phyloP scores from a whole-genome alignment of 1,284 basidiomycete species.

The Ganoderma lingzhi region DNA sequence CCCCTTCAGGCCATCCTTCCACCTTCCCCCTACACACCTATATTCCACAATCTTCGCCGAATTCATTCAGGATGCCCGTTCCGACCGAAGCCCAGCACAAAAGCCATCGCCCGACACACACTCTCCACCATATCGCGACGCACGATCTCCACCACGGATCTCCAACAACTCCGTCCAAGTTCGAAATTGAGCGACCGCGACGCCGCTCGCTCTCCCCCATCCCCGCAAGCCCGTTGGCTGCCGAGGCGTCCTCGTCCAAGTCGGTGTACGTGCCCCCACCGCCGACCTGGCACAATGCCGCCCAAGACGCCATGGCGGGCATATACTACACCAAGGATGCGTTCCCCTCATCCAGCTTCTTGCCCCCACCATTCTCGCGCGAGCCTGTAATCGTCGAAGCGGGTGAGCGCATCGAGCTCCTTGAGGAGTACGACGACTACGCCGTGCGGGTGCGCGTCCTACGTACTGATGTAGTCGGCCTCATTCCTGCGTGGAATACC shows the following conservation, averaged over 20 bases:
- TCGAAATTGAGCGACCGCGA: conserved; percentile 31
- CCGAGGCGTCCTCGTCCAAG: conserved; percentile 17
- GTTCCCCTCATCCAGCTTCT: conserved; percentile 37
- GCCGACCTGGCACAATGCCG: conserved; percentile 35
- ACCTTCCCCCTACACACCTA: background rate
- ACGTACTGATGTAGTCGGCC: conserved; percentile 33
- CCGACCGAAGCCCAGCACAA: conserved; percentile 25
- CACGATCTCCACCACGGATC: conserved; percentile 28
- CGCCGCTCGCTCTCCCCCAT: conserved; percentile 27
- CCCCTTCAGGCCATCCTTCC: background rate
- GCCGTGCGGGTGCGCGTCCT: conserved; percentile 38
- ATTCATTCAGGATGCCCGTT: conserved; percentile 26
- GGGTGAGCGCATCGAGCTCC: conserved; percentile 36
- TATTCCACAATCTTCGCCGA: background rate
- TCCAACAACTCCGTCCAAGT: conserved; percentile 24
- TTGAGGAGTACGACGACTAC: conserved; percentile 39
- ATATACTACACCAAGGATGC: conserved; percentile 40
- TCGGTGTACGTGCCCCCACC: conserved; percentile 27
- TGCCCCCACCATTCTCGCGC: conserved; percentile 37
- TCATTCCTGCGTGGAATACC: conserved; percentile 40
- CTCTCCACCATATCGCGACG: conserved; percentile 19
- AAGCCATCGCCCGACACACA: conserved; percentile 13
- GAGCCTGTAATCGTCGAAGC: conserved; percentile 39
- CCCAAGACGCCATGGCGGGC: conserved; percentile 38
- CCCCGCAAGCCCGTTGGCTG: conserved; percentile 4